These are phyloP conservation scores for Ogataea hybrid DNA, from an alignment of 1,139 yeast genomes.

Conservation along the genomic window DNA sequence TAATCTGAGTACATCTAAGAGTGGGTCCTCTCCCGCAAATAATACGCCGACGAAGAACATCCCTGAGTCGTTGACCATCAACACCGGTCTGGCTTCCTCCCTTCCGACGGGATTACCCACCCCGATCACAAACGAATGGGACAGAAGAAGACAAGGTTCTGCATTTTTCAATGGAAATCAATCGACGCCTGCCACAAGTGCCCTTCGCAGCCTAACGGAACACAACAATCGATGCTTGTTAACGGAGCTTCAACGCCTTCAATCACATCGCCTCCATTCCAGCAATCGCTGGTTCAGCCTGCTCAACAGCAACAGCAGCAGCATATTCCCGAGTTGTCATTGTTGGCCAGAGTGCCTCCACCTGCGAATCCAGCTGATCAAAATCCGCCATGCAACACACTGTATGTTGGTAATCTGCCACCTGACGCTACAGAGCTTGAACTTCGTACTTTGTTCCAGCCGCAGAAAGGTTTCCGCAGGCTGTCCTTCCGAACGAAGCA, in stretches of 20 bases:
- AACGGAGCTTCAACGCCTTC: slow-evolving; percentile 19
- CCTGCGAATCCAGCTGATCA: slow-evolving; percentile 99
- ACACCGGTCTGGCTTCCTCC: slow-evolving; percentile 16
- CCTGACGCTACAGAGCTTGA: slow-evolving; percentile 97
- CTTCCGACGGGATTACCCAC: slow-evolving; percentile 18
- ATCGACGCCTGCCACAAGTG: slow-evolving; percentile 8
- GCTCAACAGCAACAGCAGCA: slow-evolving; percentile 35
- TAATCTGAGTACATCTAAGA: neutral
- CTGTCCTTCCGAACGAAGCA: slow-evolving; percentile 82
- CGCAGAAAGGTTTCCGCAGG: slow-evolving; percentile 90
- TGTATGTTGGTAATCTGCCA: slow-evolving; percentile 95
- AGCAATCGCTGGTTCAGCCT: slow-evolving; percentile 23
- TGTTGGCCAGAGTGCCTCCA: slow-evolving; percentile 80
- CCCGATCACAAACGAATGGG: slow-evolving; percentile 33
- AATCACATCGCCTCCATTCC: slow-evolving; percentile 24
- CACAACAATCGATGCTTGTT: slow-evolving; percentile 12
- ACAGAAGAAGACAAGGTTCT: slow-evolving; percentile 29
- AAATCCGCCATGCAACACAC: slow-evolving; percentile 96
- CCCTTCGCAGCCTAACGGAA: slow-evolving; percentile 11
- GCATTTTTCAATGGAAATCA: slow-evolving; percentile 22
- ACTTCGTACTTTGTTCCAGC: slow-evolving; percentile 78
- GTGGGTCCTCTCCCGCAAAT: slow-evolving; percentile 13
- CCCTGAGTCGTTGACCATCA: slow-evolving; percentile 19
- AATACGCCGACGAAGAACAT: slow-evolving; percentile 16
- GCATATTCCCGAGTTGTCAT: slow-evolving; percentile 63